A percentile compares a stretch with the other conserved stretches of the same genome.
Evolutionary conservation across 495 filamentous ascomycete species (phyloP).

Genomic region (Daldinia caldariorum): DNA sequence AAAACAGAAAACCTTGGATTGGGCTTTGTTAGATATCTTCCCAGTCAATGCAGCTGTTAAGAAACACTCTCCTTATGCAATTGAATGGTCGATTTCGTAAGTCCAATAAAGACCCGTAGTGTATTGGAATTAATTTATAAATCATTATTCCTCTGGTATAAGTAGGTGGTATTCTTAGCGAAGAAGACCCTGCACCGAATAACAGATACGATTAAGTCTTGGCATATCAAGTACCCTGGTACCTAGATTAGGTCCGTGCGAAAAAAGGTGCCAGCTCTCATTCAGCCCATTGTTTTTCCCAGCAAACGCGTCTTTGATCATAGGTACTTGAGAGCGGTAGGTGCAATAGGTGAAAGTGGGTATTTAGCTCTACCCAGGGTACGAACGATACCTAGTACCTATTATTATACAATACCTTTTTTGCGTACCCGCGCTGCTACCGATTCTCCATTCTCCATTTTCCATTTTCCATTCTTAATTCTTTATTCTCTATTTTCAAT

Average conservation of each 20-base stretch:
- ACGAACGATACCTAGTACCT: too few species aligned
- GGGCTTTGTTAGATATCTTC: too few species aligned
- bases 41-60: too few species aligned
- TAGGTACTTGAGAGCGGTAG: conserved; percentile 3
- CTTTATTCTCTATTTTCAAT: neutral
- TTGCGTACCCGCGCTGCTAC: conserved; percentile 21
- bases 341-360: neutral
- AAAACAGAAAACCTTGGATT: too few species aligned
- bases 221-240: neutral
- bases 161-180: too few species aligned
- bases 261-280: too few species aligned
- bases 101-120: too few species aligned
- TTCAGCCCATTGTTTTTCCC: conserved; percentile 1
- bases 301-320: conserved; percentile 11
- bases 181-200: too few species aligned
- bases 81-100: too few species aligned
- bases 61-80: too few species aligned
- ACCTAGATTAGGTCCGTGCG: neutral
- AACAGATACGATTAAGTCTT: conserved; percentile 5
- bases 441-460: conserved; percentile 14
- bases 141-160: too few species aligned
- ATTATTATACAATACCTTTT: neutral
- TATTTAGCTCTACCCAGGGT: neutral
- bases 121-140: too few species aligned
- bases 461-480: neutral